Conservation (phyloP, 768 basidiomycete species). For the Epithele typhae region DNA sequence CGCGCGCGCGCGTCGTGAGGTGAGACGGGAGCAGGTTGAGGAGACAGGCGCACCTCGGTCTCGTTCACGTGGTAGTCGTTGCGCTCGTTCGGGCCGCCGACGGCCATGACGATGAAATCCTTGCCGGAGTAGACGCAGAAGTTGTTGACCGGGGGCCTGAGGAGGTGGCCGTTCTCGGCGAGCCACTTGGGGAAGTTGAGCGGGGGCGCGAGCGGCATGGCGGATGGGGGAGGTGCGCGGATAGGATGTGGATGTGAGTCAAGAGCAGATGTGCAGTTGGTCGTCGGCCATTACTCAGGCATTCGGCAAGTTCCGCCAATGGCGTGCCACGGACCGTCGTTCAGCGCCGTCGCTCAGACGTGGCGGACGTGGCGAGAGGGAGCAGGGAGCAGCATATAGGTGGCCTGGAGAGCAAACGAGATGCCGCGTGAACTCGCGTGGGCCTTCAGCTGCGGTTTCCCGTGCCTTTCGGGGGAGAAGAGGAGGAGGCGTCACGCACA, state of each 20-base stretch:
- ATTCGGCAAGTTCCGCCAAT: conserved; percentile 12
- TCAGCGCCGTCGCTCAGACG: no score
- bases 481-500: no score
- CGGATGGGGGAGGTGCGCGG: background rate
- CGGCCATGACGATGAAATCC: conserved; percentile 93
- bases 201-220: conserved; percentile 74
- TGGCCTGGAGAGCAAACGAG: no score
- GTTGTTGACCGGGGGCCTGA: conserved; percentile 92
- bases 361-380: no score
- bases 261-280: background rate
- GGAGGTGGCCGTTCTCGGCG: conserved; percentile 66
- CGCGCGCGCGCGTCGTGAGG: no score
- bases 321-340: no score
- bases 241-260: background rate
- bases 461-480: no score
- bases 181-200: conserved; percentile 93
- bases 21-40: no score
- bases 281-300: conserved; percentile 8
- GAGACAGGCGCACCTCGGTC: conserved; percentile 73
- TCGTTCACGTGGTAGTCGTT: conserved; percentile 95
- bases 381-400: no score
- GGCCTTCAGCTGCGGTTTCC: no score
- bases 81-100: conserved; percentile 93
- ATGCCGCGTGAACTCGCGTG: no score
- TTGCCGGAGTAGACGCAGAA: conserved; percentile 77